Evolutionary conservation across 2,329 filamentous ascomycete species (phyloP), one percentile per base, ranked within the genome.

Genomic region (Aspergillus bombycis): DNA sequence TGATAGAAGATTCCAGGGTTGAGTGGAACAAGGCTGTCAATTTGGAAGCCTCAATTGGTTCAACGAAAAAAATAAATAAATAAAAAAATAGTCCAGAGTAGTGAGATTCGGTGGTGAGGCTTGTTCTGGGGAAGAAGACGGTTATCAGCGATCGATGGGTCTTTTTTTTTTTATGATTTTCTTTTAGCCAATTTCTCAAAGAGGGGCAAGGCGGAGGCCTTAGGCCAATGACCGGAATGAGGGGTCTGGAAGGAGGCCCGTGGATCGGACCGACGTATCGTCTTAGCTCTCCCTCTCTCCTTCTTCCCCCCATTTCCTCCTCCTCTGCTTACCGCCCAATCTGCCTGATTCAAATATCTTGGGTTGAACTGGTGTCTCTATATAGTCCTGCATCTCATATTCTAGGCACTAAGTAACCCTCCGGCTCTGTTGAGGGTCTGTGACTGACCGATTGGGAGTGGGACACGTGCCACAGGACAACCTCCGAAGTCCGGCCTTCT

Each of bases 401-500:
- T 23, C 21, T 14, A 6, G 32, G 52, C 11, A 38, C 11, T 38
- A 23, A 19, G 19, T 26, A 14, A 55, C 21, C 12, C 12, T 38
- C 7, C 30, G 12, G 26, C 30, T 21, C 30, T 23, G 52, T 38
- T 38, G 52, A 36, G 12, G 32, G 21, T 36, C 52, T 60, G 57
- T 52, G 41, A 57, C 11, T 32, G 38, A 53, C 23, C 6, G 46
- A 61, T 63, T 57, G 30, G 48, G 38, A 62, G 32, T 58, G 66
- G 61, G 69, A 69, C 73, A 72, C 71, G 73, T 73, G 71, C 68
- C 65, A 38, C 56, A 23, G 34, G 55, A 53, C 50, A 38, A 53
- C 59, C 64, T 73, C 72, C 72, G 72, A 74, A 68, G 62, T 67
- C 68, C 70, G 72, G 71, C 62, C 65, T 69, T 60, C 65, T 53